Evolutionary conservation across 306 rosid genomes (phyloP).

Genomic region (Vigna nakashimae): DNA sequence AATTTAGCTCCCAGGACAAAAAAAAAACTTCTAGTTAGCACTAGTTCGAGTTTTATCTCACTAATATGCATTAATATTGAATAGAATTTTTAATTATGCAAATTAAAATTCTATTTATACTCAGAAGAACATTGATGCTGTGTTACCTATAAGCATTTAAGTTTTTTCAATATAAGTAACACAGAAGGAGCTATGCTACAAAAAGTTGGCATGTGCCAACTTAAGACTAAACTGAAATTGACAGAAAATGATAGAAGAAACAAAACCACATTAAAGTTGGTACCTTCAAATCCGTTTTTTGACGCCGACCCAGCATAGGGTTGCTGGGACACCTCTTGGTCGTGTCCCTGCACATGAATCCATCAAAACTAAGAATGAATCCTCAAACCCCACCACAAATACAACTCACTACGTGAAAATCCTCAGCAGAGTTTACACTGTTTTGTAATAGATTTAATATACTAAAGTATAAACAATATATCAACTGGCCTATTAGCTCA

Average conservation of each 20-base stretch:
- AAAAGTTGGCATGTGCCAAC: neutral
- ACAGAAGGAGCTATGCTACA: neutral
- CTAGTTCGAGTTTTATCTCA: too few relatives aligned
- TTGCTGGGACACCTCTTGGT: conserved; percentile 60
- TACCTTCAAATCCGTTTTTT: conserved; percentile 65
- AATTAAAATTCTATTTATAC: too few relatives aligned
- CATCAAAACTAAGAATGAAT: conserved; percentile 31
- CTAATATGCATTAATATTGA: too few relatives aligned
- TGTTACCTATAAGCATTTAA: too few relatives aligned
- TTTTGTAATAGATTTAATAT: neutral
- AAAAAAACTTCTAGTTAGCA: too few relatives aligned
- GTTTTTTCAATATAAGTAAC: neutral
- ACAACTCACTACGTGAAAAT: neutral
- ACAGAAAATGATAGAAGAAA: neutral
- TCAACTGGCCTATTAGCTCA: conserved; percentile 46
- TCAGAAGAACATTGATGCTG: too few relatives aligned
- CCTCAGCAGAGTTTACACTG: neutral
- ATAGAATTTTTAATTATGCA: too few relatives aligned
- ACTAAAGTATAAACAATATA: rapidly evolving
- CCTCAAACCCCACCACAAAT: neutral
- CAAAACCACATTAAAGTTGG: neutral
- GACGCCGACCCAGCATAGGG: conserved; percentile 77
- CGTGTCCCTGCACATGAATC: conserved; percentile 58
- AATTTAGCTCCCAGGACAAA: neutral
- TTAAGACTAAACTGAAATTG: neutral